Evolutionary conservation across 1,139 yeast genomes (phyloP).

Genomic region (Lodderomyces pseudojiufengensis): DNA sequence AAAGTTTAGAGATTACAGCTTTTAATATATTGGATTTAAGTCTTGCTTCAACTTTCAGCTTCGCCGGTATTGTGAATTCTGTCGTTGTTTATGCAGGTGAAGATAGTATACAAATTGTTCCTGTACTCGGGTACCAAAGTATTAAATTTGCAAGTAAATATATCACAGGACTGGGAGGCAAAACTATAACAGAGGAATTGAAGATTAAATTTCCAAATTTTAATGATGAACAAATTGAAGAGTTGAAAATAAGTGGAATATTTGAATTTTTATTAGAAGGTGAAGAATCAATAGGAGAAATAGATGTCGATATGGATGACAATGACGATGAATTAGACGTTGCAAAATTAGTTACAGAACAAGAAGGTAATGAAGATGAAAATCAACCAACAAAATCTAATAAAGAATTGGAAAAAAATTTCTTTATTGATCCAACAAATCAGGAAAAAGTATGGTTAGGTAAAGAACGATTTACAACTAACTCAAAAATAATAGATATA

Average conservation of each 20-base stretch:
- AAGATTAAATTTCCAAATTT: slow-evolving; percentile 56
- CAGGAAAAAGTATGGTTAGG: slow-evolving; percentile 65
- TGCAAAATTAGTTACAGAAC: slow-evolving; percentile 80
- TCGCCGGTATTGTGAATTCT: slow-evolving; percentile 51
- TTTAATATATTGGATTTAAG: slow-evolving; percentile 68
- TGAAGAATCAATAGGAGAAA: slow-evolving; percentile 51
- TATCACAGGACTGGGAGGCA: slow-evolving; percentile 56
- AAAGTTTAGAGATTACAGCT: slow-evolving; percentile 67
- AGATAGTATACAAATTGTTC: slow-evolving; percentile 70
- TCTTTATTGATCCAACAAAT: slow-evolving; percentile 54
- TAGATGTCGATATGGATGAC: slow-evolving; percentile 37
- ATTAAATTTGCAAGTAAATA: slow-evolving; percentile 52
- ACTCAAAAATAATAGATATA: slow-evolving; percentile 51
- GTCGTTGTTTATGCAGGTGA: slow-evolving; percentile 80
- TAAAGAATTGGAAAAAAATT: slow-evolving; percentile 61
- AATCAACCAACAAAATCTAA: slow-evolving; percentile 39
- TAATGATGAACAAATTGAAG: slow-evolving; percentile 58
- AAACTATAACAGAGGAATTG: slow-evolving; percentile 54
- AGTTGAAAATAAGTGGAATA: slow-evolving; percentile 68
- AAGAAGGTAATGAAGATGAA: slow-evolving; percentile 19
- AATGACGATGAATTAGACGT: slow-evolving; percentile 65
- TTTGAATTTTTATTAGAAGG: slow-evolving; percentile 71
- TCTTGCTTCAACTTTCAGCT: slow-evolving; percentile 69
- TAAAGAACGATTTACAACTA: slow-evolving; percentile 82
- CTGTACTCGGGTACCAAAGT: slow-evolving; percentile 68